Evolutionary conservation across 2,329 filamentous ascomycete genomes (phyloP).

Genomic region (Fusarium nygamai): DNA sequence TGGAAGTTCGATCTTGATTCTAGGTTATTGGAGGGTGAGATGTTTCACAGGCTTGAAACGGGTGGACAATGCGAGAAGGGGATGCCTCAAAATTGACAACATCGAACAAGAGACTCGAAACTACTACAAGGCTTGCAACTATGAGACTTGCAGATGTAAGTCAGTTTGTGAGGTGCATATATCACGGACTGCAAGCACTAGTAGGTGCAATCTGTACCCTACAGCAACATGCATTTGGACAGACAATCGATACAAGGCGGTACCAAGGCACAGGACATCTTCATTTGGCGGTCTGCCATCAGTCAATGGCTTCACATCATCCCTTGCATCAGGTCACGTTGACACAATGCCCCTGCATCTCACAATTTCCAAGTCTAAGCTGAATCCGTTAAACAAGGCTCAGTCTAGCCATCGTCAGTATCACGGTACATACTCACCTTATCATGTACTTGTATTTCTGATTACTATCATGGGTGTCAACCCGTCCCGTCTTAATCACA

Average conservation of each 20-base stretch:
- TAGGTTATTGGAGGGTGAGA: conserved; percentile 12
- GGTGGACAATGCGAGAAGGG: neutral
- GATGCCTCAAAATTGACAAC: conserved; percentile 2
- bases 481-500: conserved; percentile 2
- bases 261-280: neutral
- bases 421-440: neutral
- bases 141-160: conserved; percentile 11
- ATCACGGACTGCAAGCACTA: conserved; percentile 10
- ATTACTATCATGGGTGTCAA: conserved; percentile 1
- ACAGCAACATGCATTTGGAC: neutral
- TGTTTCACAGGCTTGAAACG: conserved; percentile 33
- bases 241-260: neutral
- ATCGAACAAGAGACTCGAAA: conserved; percentile 6
- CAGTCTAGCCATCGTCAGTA: neutral
- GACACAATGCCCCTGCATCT: conserved; percentile 31
- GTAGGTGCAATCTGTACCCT: neutral
- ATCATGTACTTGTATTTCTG: neutral
- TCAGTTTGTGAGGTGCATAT: neutral
- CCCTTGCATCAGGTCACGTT: conserved; percentile 35
- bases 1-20: conserved; percentile 28
- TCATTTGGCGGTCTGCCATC: neutral
- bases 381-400: conserved; percentile 21
- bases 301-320: conserved; percentile 7
- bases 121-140: conserved; percentile 1
- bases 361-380: conserved; percentile 17